Percentiles rank a stretch among this genome's conserved stretches.
Conservation (phyloP, 2,329 filamentous ascomycete species). For the Fusarium veterinarium region DNA sequence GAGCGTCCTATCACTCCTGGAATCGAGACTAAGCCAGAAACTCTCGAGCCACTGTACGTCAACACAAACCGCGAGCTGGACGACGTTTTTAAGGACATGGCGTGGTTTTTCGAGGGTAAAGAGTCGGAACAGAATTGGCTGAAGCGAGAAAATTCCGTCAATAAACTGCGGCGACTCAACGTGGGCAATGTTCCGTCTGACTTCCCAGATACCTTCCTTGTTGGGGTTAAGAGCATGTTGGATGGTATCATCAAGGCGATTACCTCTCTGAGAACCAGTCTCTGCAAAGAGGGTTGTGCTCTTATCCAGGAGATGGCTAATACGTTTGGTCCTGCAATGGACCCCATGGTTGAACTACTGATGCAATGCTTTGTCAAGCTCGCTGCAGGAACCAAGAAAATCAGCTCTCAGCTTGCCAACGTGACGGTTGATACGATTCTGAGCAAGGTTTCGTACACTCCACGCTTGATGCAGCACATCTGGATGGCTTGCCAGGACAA, state of each 20-base stretch:
- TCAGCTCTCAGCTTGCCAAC: conserved; percentile 86
- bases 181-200: conserved; percentile 86
- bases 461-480: conserved; percentile 86
- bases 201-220: conserved; percentile 77
- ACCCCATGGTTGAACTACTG: conserved; percentile 89
- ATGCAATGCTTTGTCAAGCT: conserved; percentile 92
- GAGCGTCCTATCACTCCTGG: conserved; percentile 71
- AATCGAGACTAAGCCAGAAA: conserved; percentile 72
- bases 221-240: conserved; percentile 77
- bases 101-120: conserved; percentile 82
- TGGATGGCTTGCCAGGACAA: conserved; percentile 89
- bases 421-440: conserved; percentile 84
- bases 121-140: conserved; percentile 94
- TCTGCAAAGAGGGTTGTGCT: conserved; percentile 87
- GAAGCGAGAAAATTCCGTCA: conserved; percentile 82
- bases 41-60: conserved; percentile 83
- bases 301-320: conserved; percentile 87
- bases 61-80: conserved; percentile 90
- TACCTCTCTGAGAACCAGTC: conserved; percentile 86
- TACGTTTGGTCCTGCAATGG: conserved; percentile 80
- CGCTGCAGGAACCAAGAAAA: conserved; percentile 91
- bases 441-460: conserved; percentile 80
- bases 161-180: conserved; percentile 79
- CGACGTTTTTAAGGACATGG: conserved; percentile 85
- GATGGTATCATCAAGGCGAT: conserved; percentile 91